Percentiles rank a stretch among this genome's conserved stretches.
Conservation (phyloP, 331 rosid genomes). For the Ulmus americana region DNA sequence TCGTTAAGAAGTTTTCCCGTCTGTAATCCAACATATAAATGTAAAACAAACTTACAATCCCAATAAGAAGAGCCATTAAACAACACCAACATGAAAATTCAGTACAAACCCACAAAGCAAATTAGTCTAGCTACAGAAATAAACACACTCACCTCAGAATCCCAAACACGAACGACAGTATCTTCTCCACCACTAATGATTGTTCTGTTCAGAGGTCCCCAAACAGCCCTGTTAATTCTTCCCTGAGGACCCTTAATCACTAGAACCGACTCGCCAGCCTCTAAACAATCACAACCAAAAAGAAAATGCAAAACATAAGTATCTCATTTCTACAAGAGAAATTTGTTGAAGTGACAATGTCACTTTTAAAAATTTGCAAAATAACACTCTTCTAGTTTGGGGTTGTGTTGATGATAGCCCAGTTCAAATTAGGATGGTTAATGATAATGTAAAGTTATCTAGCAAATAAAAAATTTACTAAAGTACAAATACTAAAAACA, state of each 20-base stretch:
- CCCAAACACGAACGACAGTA: constrained; percentile 77
- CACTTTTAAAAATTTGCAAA: no score
- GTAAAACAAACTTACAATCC: neutral
- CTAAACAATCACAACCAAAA: constrained; percentile 24
- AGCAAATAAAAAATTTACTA: no score
- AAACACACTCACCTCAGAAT: constrained; percentile 56
- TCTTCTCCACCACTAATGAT: constrained; percentile 93
- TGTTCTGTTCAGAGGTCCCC: constrained; percentile 83
- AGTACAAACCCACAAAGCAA: neutral
- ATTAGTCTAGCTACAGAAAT: neutral
- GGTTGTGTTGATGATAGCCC: no score
- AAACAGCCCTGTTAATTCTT: constrained; percentile 84
- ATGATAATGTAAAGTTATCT: no score
- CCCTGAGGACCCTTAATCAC: constrained; percentile 82
- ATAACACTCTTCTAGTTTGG: no score
- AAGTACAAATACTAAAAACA: no score
- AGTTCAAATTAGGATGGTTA: no score
- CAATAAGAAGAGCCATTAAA: neutral
- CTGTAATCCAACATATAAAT: constrained; percentile 27
- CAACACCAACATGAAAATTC: neutral
- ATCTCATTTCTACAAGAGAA: no score
- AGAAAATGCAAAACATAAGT: neutral
- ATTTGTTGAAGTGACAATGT: no score
- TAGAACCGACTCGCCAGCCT: constrained; percentile 61
- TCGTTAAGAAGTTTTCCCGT: constrained; percentile 72